Base-by-base conservation (phyloP, 441 rosid genomes). In the Erodium texanum region DNA sequence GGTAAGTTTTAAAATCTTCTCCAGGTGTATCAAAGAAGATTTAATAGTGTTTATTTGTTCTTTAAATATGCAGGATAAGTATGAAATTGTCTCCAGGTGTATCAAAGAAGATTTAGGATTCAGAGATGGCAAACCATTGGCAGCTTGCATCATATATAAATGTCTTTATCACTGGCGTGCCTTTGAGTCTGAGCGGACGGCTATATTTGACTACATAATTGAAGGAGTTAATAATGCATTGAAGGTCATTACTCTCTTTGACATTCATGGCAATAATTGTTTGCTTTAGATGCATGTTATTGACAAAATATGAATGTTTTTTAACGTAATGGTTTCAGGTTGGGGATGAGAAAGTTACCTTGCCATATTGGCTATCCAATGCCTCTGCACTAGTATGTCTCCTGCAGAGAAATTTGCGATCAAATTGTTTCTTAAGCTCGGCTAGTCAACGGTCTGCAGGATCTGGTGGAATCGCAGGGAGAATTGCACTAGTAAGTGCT, bases 121-220 rank as follows among this genome's bases (percentile, higher is more conserved):
- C 74, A 72, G 75, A 70, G 80, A 79, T 82, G 92, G 90, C 61
- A 94, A 88, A 81, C 99, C 98, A 24, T 75, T 90, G 70, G 96
- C 97, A 73, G 98, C 96, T 77, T 90, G 96, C 79, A 80, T 92
- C 66, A 84, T 90, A 71, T 92, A 86, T 82, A 87, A 87, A 82
- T 90, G 92, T 83, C 98, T 94, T 79, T 85, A 84, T 78, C 90
- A 87, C 68, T 92, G 99, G 99, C 99, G 82, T 75, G 88, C 97
- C 79, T 92, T 89, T 73, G 98, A 95, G 78, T 88, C 97, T 64
- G 99, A 92, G 81, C 80, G 95, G 73, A 89, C 96, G 8, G 79
- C 89, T 66, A 89, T 95, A 70, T 95, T 95, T 83, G 97, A 92
- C 76, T 81, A 81, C 76, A 84, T 92, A 61, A 90, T 95, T 74